A percentile compares a stretch with the other conserved stretches of the same genome.
phyloP scores from a whole-genome alignment of 805 yeast species.

The Ogataea salicorniae region DNA sequence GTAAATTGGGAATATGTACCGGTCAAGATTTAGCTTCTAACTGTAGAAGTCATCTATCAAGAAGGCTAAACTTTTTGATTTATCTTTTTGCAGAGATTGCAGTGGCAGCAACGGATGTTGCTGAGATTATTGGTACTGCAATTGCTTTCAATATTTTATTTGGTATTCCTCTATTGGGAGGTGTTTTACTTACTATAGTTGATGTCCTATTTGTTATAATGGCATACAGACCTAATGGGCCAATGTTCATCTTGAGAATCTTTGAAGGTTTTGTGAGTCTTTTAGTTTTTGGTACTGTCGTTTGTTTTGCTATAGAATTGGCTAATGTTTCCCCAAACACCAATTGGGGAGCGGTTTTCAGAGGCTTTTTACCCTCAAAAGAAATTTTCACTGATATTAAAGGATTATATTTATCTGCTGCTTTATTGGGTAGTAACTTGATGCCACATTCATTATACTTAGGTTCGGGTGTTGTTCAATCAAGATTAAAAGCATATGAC shows the following conservation, averaged over 20 bases:
- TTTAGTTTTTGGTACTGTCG: constrained; percentile 74
- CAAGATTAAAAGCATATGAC: constrained; percentile 77
- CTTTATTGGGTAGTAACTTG: constrained; percentile 88
- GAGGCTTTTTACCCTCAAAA: constrained; percentile 60
- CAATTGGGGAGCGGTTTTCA: constrained; percentile 52
- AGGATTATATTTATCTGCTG: constrained; percentile 76
- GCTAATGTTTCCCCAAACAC: constrained; percentile 58
- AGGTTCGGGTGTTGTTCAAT: constrained; percentile 86
- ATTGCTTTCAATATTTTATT: constrained; percentile 83
- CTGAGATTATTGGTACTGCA: constrained; percentile 98
- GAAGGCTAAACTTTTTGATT: constrained; percentile 50
- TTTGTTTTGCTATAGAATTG: constrained; percentile 78
- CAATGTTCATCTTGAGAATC: constrained; percentile 66
- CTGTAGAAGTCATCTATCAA: constrained; percentile 72
- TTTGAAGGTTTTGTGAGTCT: constrained; percentile 80
- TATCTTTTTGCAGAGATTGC: constrained; percentile 85
- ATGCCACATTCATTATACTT: constrained; percentile 91
- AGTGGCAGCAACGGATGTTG: constrained; percentile 91
- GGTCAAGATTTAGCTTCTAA: constrained; percentile 88
- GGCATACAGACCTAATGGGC: constrained; percentile 84
- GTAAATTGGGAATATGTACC: constrained; percentile 88
- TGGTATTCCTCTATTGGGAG: constrained; percentile 71
- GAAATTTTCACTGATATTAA: constrained; percentile 44
- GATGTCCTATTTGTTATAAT: constrained; percentile 82
- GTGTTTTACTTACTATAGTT: constrained; percentile 77